Evolutionary conservation across 139 green algal genomes (phyloP).

Genomic region (Chlamydomonas urium): DNA sequence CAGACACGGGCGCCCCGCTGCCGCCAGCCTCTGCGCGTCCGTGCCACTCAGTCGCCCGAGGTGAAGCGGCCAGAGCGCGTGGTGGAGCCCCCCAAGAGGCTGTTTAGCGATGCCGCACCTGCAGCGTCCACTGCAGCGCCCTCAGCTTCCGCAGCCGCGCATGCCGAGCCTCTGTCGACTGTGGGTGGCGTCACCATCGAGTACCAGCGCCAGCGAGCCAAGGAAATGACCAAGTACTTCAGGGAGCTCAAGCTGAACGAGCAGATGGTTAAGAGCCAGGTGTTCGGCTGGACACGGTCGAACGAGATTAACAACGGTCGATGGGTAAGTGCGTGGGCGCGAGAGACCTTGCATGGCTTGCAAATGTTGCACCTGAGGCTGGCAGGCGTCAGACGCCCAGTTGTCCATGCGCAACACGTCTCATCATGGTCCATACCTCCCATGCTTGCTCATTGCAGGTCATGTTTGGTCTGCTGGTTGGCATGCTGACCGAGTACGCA

Average conservation of each 20-base stretch:
- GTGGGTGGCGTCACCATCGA: slow-evolving; percentile 70
- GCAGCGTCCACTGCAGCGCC: neutral
- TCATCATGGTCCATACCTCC: too few species aligned
- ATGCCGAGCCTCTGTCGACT: too few species aligned
- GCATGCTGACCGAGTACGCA: slow-evolving; percentile 94
- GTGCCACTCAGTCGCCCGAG: too few species aligned
- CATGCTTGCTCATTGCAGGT: slow-evolving; percentile 68
- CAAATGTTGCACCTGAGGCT: too few species aligned
- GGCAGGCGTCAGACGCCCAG: too few species aligned
- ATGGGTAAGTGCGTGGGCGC: slow-evolving; percentile 72
- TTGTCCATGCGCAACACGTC: too few species aligned
- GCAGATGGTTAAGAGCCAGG: slow-evolving; percentile 5
- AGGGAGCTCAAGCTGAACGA: slow-evolving; percentile 34
- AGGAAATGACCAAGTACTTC: slow-evolving; percentile 90
- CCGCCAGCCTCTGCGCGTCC: too few species aligned
- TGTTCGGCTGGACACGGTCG: slow-evolving; percentile 87
- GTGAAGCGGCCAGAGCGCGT: too few species aligned
- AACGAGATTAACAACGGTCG: slow-evolving; percentile 94
- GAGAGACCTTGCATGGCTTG: too few species aligned
- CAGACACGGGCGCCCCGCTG: too few species aligned
- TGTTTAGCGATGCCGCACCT: too few species aligned
- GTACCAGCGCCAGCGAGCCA: slow-evolving; percentile 85
- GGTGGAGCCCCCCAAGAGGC: too few species aligned
- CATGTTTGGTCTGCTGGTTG: slow-evolving; percentile 93
- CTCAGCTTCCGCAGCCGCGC: neutral